These are phyloP conservation scores for Kondoa malvinella DNA, from an alignment of 768 basidiomycete genomes.

Conservation along the genomic window DNA sequence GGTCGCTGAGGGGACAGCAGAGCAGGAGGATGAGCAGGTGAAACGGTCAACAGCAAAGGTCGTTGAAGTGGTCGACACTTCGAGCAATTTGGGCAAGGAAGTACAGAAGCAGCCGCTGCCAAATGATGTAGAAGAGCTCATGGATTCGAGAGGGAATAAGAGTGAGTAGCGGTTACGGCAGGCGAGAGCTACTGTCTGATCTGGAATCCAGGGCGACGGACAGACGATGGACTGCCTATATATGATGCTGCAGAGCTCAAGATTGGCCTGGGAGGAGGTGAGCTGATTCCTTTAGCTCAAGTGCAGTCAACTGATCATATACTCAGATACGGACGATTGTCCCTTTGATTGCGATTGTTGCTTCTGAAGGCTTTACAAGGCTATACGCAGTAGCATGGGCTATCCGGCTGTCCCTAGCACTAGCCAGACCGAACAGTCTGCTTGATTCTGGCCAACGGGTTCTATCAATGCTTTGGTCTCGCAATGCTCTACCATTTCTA, in stretches of 20 bases:
- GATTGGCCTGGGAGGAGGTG: conserved; percentile 23
- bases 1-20: not conserved
- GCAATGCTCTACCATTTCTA: too few relatives aligned
- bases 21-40: not conserved
- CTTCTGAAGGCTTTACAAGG: too few relatives aligned
- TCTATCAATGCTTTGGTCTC: too few relatives aligned
- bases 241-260: conserved; percentile 22
- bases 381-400: too few relatives aligned
- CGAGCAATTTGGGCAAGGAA: not conserved
- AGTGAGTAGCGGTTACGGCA: not conserved
- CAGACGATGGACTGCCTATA: conserved; percentile 25
- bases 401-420: too few relatives aligned
- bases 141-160: not conserved
- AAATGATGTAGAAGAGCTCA: not conserved
- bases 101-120: not conserved
- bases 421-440: too few relatives aligned
- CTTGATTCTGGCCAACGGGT: too few relatives aligned
- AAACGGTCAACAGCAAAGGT: not conserved
- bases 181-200: not conserved
- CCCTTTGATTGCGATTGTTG: not conserved
- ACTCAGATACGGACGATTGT: not conserved
- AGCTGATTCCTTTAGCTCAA: not conserved
- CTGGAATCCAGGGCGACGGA: conserved; percentile 14
- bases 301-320: not conserved
- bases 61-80: not conserved